These are phyloP conservation scores for Salix viminalis DNA, from an alignment of 345 rosid species.

Conservation along the genomic window DNA sequence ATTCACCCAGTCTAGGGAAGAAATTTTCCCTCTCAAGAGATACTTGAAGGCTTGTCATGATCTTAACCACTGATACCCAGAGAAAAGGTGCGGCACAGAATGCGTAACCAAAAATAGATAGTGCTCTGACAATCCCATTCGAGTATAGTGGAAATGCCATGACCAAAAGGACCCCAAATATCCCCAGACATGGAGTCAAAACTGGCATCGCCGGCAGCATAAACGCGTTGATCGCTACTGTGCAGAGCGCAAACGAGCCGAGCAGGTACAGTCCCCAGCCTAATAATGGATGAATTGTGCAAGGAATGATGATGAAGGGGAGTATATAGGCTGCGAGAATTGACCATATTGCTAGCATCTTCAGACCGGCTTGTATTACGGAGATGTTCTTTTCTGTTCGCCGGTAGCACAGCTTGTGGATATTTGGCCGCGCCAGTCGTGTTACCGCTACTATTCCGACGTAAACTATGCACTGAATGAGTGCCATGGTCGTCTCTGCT, in stretches of 20 bases:
- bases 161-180: conserved; percentile 61
- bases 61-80: conserved; percentile 55
- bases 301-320: conserved; percentile 75
- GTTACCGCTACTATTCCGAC: conserved; percentile 58
- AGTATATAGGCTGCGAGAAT: conserved; percentile 65
- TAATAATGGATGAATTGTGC: conserved; percentile 70
- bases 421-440: conserved; percentile 56
- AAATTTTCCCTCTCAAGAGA: conserved; percentile 71
- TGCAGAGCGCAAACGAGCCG: conserved; percentile 59
- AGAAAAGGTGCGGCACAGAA: conserved; percentile 70
- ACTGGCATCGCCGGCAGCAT: conserved; percentile 60
- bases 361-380: conserved; percentile 50
- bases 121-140: conserved; percentile 64
- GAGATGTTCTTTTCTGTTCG: conserved; percentile 51
- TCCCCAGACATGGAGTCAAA: conserved; percentile 58
- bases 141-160: conserved; percentile 80
- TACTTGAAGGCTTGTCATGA: conserved; percentile 56
- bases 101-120: conserved; percentile 64
- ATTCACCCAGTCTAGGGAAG: conserved; percentile 53
- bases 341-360: conserved; percentile 59
- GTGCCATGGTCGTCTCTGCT: conserved; percentile 63
- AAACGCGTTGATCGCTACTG: conserved; percentile 57
- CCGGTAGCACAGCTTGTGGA: conserved; percentile 78
- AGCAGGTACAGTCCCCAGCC: conserved; percentile 83
- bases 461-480: conserved; percentile 59